These are phyloP conservation scores for Aspergillus nanangensis DNA, from an alignment of 495 filamentous ascomycete species.

Conservation along the genomic window DNA sequence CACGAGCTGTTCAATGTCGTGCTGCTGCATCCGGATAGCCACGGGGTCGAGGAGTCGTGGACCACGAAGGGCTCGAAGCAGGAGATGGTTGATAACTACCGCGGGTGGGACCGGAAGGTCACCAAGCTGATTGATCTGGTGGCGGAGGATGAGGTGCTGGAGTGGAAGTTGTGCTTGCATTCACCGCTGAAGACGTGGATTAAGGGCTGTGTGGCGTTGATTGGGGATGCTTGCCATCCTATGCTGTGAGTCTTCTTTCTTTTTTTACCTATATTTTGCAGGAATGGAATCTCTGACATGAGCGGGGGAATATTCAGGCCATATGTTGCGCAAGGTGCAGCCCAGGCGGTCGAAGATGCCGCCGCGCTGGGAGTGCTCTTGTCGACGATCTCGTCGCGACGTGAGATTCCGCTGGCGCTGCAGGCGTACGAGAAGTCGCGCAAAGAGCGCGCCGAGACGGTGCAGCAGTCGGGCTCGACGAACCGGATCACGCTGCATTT, in stretches of 20 bases:
- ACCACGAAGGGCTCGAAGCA: slow-evolving; percentile 40
- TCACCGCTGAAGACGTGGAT: slow-evolving; percentile 53
- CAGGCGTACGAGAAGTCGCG: slow-evolving; percentile 45
- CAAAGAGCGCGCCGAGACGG: slow-evolving; percentile 43
- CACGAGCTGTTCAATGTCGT: slow-evolving; percentile 43
- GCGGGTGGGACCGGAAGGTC: slow-evolving; percentile 32
- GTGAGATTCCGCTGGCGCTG: slow-evolving; percentile 39
- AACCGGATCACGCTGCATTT: slow-evolving; percentile 51
- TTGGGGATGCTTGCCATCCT: slow-evolving; percentile 68
- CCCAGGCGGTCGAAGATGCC: slow-evolving; percentile 51
- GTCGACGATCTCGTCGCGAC: slow-evolving; percentile 29
- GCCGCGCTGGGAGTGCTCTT: slow-evolving; percentile 48
- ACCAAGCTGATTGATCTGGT: slow-evolving; percentile 34
- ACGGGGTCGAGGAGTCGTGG: slow-evolving; percentile 38
- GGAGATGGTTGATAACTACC: slow-evolving; percentile 35
- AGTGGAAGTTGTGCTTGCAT: slow-evolving; percentile 63
- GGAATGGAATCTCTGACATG: too few relatives aligned
- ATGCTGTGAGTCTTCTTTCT: slow-evolving; percentile 41
- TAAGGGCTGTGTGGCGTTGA: slow-evolving; percentile 52
- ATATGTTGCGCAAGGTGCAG: slow-evolving; percentile 48
- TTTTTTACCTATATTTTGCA: too few relatives aligned
- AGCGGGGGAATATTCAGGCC: too few relatives aligned
- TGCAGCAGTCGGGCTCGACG: slow-evolving; percentile 47
- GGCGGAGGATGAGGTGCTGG: slow-evolving; percentile 50
- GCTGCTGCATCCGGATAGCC: slow-evolving; percentile 34